A percentile compares a stretch with the other conserved stretches of the same genome.
Evolutionary conservation across 169 alveolate species (phyloP).

Genomic region (Plasmodium gaboni): DNA sequence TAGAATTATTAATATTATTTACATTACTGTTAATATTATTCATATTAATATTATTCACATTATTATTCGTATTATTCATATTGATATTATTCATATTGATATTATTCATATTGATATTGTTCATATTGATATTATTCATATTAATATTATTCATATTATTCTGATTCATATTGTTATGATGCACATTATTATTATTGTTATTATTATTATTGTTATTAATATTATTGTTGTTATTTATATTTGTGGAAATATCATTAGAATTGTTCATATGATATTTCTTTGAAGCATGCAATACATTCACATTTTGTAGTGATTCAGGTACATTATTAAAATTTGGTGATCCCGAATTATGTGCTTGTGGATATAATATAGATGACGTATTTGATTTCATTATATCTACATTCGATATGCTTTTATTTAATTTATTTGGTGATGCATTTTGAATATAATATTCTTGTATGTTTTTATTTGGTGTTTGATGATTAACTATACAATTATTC

Average conservation of each 20-base stretch:
- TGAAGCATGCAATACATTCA: background rate
- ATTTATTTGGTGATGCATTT: slow-evolving; percentile 37
- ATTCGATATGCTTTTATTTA: slow-evolving; percentile 19
- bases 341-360: slow-evolving; percentile 21
- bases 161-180: no score
- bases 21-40: no score
- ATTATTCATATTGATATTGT: no score
- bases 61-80: no score
- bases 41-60: no score
- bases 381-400: slow-evolving; percentile 22
- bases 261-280: background rate
- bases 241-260: background rate
- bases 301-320: slow-evolving; percentile 15
- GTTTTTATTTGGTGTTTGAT: slow-evolving; percentile 12
- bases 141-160: no score
- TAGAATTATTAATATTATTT: no score
- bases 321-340: background rate
- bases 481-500: slow-evolving; percentile 27
- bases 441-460: slow-evolving; percentile 18
- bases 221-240: background rate
- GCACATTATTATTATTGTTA: background rate
- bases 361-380: slow-evolving; percentile 20
- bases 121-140: no score
- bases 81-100: no score
- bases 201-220: background rate